phyloP scores from a whole-genome alignment of 257 asterid species.

The Solanum sparsipilum region DNA sequence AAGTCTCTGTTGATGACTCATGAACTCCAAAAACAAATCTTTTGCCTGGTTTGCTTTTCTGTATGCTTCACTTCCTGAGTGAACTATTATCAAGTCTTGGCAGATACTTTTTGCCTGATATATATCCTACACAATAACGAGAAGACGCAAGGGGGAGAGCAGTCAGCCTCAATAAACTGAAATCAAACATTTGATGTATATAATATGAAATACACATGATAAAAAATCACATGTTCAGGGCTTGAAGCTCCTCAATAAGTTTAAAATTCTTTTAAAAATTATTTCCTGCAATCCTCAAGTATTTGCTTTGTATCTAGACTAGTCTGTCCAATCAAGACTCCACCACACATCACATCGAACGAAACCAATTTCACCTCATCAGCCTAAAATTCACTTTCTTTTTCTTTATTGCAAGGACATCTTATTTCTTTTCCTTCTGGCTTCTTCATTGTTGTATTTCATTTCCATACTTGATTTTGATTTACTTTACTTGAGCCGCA shows the following conservation, averaged over 20 bases:
- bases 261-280: neutral
- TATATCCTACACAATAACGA: neutral
- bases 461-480: neutral
- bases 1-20: neutral
- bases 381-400: neutral
- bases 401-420: neutral
- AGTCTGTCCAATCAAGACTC: neutral
- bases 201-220: neutral
- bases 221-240: neutral
- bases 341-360: neutral
- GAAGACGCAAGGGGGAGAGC: too few species aligned
- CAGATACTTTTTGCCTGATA: neutral
- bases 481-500: neutral
- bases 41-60: neutral
- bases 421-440: neutral
- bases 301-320: neutral
- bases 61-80: constrained; percentile 20
- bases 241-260: neutral
- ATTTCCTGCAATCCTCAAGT: neutral
- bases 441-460: neutral
- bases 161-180: neutral
- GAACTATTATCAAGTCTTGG: constrained; percentile 10
- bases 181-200: neutral
- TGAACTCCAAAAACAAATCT: neutral
- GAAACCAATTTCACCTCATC: neutral